Evolutionary conservation across 768 basidiomycete genomes (phyloP).

Genomic region (Mycena amicta): DNA sequence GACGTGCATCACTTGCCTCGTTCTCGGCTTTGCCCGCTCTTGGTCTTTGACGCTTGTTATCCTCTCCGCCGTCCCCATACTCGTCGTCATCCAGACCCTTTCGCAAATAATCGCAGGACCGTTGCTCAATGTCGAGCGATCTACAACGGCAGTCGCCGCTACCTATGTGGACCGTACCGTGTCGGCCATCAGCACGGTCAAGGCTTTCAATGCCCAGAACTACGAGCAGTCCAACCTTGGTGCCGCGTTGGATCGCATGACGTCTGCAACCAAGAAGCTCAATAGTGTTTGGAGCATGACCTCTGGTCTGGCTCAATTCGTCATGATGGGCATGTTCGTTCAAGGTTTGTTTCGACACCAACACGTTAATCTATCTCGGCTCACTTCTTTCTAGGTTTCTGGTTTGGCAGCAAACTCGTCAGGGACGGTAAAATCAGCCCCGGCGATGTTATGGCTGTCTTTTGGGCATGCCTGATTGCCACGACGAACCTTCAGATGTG

Average conservation of each 20-base stretch:
- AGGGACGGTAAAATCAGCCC: slow-evolving; percentile 55
- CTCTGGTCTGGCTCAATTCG: slow-evolving; percentile 60
- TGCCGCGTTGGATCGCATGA: slow-evolving; percentile 41
- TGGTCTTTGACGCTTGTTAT: slow-evolving; percentile 75
- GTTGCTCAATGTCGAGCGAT: slow-evolving; percentile 54
- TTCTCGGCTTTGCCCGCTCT: slow-evolving; percentile 65
- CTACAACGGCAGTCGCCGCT: slow-evolving; percentile 56
- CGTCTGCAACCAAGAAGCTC: slow-evolving; percentile 44
- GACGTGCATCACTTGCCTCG: slow-evolving; percentile 63
- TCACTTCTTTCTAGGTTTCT: slow-evolving; percentile 48
- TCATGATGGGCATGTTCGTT: slow-evolving; percentile 76
- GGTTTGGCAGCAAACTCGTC: slow-evolving; percentile 78
- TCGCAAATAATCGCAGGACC: slow-evolving; percentile 61
- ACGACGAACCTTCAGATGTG: slow-evolving; percentile 69
- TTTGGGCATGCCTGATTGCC: slow-evolving; percentile 81
- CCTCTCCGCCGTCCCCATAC: slow-evolving; percentile 68
- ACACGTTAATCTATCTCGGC: not conserved
- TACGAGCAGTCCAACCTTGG: slow-evolving; percentile 51
- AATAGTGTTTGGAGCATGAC: slow-evolving; percentile 64
- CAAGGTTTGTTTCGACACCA: slow-evolving; percentile 37
- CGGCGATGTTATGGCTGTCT: slow-evolving; percentile 75
- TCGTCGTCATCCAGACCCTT: slow-evolving; percentile 62
- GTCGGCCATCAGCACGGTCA: slow-evolving; percentile 71
- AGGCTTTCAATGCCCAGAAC: slow-evolving; percentile 69
- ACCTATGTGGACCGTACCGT: slow-evolving; percentile 66